phyloP scores from a whole-genome alignment of 2,329 filamentous ascomycete genomes.

The Phyllachora maydis region DNA sequence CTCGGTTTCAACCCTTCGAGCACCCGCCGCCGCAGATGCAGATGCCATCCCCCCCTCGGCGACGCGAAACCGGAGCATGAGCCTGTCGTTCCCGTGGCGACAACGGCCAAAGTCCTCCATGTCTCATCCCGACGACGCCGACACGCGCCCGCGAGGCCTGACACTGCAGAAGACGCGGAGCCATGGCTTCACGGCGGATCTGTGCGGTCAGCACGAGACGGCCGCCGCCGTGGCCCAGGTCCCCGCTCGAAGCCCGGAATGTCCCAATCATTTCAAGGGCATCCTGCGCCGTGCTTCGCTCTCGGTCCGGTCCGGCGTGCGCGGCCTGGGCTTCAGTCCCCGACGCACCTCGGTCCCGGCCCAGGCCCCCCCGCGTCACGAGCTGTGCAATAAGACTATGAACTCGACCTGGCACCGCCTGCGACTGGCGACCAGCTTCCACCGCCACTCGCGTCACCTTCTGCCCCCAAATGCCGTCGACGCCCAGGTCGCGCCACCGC shows the following conservation, averaged over 20 bases:
- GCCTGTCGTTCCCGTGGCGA: constrained; percentile 26
- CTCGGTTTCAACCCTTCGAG: too few species aligned
- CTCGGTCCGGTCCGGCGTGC: constrained; percentile 18
- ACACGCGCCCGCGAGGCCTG: too few species aligned
- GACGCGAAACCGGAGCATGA: constrained; percentile 25
- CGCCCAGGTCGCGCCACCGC: constrained; percentile 17
- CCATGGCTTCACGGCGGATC: constrained; percentile 4
- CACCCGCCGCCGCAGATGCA: constrained; percentile 16
- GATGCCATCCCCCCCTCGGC: constrained; percentile 8
- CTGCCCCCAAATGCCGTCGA: constrained; percentile 11
- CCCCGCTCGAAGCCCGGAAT: constrained; percentile 2
- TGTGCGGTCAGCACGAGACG: constrained; percentile 1
- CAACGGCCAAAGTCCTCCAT: constrained; percentile 19
- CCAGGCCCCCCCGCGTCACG: constrained; percentile 4
- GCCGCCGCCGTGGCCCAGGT: constrained; percentile 6
- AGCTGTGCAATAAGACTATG: constrained; percentile 21
- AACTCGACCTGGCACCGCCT: constrained; percentile 29
- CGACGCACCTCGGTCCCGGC: constrained; percentile 21
- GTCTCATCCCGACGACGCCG: constrained; percentile 5
- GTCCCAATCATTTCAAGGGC: background rate
- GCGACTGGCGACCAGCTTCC: constrained; percentile 26
- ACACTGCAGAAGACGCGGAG: constrained; percentile 10
- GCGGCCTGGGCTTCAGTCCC: constrained; percentile 24
- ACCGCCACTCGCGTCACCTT: constrained; percentile 23
- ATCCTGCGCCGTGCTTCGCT: constrained; percentile 32